Base-by-base conservation (phyloP, 1,284 basidiomycete species). In the Gastroboletus turbinatus region DNA sequence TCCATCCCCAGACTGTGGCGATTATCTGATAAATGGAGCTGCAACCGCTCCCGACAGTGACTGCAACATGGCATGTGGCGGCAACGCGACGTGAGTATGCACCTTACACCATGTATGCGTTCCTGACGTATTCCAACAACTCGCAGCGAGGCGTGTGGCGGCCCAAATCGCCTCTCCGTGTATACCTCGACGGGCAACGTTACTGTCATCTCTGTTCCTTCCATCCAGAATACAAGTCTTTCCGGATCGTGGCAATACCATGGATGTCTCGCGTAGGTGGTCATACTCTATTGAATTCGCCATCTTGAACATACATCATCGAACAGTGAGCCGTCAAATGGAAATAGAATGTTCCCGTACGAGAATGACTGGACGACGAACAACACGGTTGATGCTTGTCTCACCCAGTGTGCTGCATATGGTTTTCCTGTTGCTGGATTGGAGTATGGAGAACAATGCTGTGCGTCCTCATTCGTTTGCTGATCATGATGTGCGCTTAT, bases 31-130 rank as follows among this genome's bases (percentile, higher is more conserved):
- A 23, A 78, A 82, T 44, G 88, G 85, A 17, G 85, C 83, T 14
- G 77, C 76, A 2, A 42, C 65, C 17, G 79, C 78, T 1, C 58
- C 71, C 0, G 80, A 79, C 1, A 68, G 75, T 23, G 78, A 79
- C 49, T 92, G 89, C 62, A 81, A 80, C 66, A 87, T 85, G 83
- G 78, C 74, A 3, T 91, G 88, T 59, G 79, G 78, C 29, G 88
- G 85, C 13, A 83, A 82, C 59, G 40, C 81, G n/a, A 76, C 79
- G 87, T 88, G 60, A 63, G 82, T 72, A 14, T 55, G 9, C 2
- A 11, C 21, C 10, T 23, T 14, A 8, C 21, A 3, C 3, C 8
- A 9, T 10, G 17, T 4, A 10, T 8, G 6, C 14, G 3, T 19
- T 40, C 3, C 1, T 14, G 6, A 21, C 13, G 1, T 21, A 13